Evolutionary conservation across 202 grass and related monocot genomes (phyloP), one percentile per base, ranked within the genome.

Genomic region (Elaeis oleifera): DNA sequence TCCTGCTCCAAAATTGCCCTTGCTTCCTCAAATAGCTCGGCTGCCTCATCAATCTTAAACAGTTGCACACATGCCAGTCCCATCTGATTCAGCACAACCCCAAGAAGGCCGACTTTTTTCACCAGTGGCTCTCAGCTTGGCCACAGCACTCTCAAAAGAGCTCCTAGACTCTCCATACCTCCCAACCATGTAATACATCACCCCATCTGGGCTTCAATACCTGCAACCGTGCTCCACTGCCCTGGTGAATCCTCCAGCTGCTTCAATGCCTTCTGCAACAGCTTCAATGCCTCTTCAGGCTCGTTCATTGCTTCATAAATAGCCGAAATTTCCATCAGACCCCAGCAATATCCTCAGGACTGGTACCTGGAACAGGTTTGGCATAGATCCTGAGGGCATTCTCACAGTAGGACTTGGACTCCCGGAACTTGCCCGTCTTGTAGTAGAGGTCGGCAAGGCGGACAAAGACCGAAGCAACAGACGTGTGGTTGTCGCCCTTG

Each of bases 21-120:
- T 56, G 88, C 88, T 72, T 99, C 94, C 67, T 89, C 94, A 70
- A 99, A 99, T 55, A 99, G 72, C 61, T 92, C 82, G 1, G 94
- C 94, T 28, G 94, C 94, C 44, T 99, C 94, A 27, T 99, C 85
- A 56, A 99, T 94, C 80, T 99, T 99, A 84, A 99, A 99, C 22
- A 99, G 79, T 27, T 99, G 94, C 24, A 99, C 88, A 17, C 88
- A 89, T 65, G 94, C 85, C 62, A 99, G 78, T 18, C 85, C 94
- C 94, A 99, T 99, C 72, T 99, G 94, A 53, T 99, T 99, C 58
- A 99, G 59, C 4, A 99, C 67, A 60, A 99, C 85, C 17, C 94
- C 94, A 23, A 99, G 70, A 99, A 99, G 22, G 94, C 94, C 0
- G 88, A 92, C 60, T 90, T 99, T 72, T 85, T 89, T 99, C 88